Evolutionary conservation across 345 rosid genomes (phyloP).

Genomic region (Aethionema arabicum): DNA sequence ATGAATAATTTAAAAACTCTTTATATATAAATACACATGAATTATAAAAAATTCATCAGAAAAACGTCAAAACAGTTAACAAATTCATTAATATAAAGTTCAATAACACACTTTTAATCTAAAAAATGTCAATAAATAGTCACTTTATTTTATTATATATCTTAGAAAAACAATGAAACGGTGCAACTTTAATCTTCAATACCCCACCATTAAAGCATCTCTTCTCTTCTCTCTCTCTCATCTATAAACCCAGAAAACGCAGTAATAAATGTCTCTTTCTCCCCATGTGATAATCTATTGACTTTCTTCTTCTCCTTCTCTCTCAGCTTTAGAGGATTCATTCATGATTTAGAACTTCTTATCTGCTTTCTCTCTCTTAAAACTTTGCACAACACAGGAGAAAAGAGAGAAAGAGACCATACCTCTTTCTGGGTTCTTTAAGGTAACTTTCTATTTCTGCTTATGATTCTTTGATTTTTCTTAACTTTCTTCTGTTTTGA

Average conservation of each 20-base stretch:
- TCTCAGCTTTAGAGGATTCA: slow-evolving; percentile 2
- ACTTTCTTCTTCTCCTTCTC: slow-evolving; percentile 26
- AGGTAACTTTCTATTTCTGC: slow-evolving; percentile 16
- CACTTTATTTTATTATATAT: neutral
- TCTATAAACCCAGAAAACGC: slow-evolving; percentile 18
- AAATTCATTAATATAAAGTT: neutral
- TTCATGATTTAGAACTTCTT: slow-evolving; percentile 14
- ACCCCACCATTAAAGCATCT: slow-evolving; percentile 26
- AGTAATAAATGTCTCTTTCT: slow-evolving; percentile 28
- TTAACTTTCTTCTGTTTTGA: neutral
- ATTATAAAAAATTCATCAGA: too few relatives aligned
- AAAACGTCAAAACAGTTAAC: too few relatives aligned
- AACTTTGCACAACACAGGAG: slow-evolving; percentile 10
- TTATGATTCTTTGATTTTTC: neutral
- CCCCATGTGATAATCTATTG: slow-evolving; percentile 31
- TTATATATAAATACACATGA: neutral
- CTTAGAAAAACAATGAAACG: slow-evolving; percentile 5
- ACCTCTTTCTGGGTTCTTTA: slow-evolving; percentile 16
- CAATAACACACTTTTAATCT: too few relatives aligned
- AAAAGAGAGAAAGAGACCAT: slow-evolving; percentile 14
- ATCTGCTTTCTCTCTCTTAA: neutral
- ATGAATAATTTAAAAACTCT: too few relatives aligned
- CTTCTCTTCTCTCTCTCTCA: neutral
- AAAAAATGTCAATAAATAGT: slow-evolving; percentile 9
- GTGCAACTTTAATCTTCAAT: slow-evolving; percentile 27